These are phyloP conservation scores for Forsythia viridissima DNA, from an alignment of 257 asterid species.

Conservation along the genomic window DNA sequence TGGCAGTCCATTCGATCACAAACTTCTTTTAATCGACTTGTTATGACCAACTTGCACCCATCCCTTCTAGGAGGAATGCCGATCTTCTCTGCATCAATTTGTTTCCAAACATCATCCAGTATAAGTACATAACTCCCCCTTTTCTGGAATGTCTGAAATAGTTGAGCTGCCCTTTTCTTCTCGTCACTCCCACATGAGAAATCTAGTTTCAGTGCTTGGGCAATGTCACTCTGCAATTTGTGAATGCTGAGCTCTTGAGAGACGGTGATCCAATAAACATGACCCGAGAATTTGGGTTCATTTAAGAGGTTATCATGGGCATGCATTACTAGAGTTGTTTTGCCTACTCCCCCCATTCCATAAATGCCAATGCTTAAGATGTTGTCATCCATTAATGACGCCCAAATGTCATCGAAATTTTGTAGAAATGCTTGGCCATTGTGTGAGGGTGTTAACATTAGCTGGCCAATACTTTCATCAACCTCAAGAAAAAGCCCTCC, in stretches of 20 bases:
- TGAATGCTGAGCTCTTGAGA: slow-evolving; percentile 11
- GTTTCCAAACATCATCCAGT: slow-evolving; percentile 27
- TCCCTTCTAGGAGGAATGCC: slow-evolving; percentile 5
- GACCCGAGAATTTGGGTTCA: neutral
- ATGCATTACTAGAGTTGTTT: slow-evolving; percentile 17
- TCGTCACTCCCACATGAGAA: slow-evolving; percentile 3
- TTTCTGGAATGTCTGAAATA: neutral
- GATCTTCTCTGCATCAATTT: slow-evolving; percentile 1
- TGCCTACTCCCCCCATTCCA: slow-evolving; percentile 18
- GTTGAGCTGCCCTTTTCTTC: neutral
- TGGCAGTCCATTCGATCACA: slow-evolving; percentile 20
- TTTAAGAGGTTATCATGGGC: slow-evolving; percentile 7
- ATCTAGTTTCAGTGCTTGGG: slow-evolving; percentile 16
- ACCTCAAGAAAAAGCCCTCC: neutral
- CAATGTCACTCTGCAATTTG: slow-evolving; percentile 19
- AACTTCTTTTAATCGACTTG: slow-evolving; percentile 13
- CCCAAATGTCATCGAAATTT: slow-evolving; percentile 13
- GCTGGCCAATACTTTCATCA: too few relatives aligned
- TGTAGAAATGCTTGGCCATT: slow-evolving; percentile 12
- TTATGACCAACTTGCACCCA: slow-evolving; percentile 22
- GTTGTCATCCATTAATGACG: slow-evolving; percentile 6
- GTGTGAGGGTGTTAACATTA: neutral
- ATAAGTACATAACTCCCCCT: slow-evolving; percentile 7
- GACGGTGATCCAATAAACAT: slow-evolving; percentile 12
- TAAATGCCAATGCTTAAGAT: slow-evolving; percentile 21